Evolutionary conservation across 169 alveolate species (phyloP).

Genomic region (Plasmodium gallinaceum): DNA sequence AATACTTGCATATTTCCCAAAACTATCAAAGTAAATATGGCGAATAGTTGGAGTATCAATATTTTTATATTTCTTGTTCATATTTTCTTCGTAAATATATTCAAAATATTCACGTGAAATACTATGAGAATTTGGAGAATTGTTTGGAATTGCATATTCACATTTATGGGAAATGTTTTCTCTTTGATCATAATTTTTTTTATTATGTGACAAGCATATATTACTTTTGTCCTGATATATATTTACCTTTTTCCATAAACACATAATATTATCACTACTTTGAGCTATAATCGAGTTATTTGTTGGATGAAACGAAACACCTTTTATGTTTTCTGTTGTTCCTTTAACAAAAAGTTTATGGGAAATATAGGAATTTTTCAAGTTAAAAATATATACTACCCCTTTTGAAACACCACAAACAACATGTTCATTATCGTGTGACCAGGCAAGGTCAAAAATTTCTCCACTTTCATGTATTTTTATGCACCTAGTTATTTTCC

Average conservation of each 20-base stretch:
- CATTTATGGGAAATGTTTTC: neutral
- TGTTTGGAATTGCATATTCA: neutral
- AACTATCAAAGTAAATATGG: conserved; percentile 66
- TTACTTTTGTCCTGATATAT: conserved; percentile 8
- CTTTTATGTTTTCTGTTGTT: conserved; percentile 67
- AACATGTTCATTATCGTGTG: conserved; percentile 63
- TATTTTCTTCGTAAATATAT: conserved; percentile 57
- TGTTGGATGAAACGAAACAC: conserved; percentile 67
- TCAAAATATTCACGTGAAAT: conserved; percentile 49
- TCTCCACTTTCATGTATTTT: conserved; percentile 69
- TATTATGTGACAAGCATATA: neutral
- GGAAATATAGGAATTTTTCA: conserved; percentile 19
- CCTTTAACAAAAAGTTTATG: conserved; percentile 73
- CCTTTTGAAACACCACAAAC: conserved; percentile 75
- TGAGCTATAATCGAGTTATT: conserved; percentile 55
- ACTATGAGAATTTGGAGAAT: neutral
- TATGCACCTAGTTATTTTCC: conserved; percentile 59
- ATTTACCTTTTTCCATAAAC: conserved; percentile 54
- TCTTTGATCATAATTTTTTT: conserved; percentile 3
- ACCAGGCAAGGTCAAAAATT: conserved; percentile 69
- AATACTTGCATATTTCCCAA: conserved; percentile 56
- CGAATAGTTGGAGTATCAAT: conserved; percentile 74
- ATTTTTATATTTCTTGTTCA: conserved; percentile 59
- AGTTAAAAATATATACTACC: conserved; percentile 38
- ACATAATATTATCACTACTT: conserved; percentile 68